Evolutionary conservation across 768 basidiomycete species (phyloP), one percentile per base, ranked within the genome.

Genomic region (Podaxis sp.): DNA sequence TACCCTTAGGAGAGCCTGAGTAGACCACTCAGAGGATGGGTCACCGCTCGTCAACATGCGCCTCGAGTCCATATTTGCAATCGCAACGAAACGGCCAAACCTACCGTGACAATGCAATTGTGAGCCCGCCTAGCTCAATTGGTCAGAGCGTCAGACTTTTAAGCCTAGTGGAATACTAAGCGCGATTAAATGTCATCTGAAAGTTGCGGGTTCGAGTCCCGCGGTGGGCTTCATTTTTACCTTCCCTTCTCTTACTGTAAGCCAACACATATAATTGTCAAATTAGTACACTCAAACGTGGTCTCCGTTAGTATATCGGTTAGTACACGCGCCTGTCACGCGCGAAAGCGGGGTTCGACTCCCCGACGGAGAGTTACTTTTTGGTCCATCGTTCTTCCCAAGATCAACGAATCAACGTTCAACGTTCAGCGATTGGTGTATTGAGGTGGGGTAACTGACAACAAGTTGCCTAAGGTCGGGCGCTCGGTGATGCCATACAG

Each of bases 331-430:
- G 64, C 64, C 59, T 65, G 64, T 65, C 64, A 65, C 61, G 57
- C 65, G 62, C 64, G 61, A 65, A 63, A 63, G 57, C 61, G 53
- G 65, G 65, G 65, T 66, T 66, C 65, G 65, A 66, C 50, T 60
- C 65, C 57, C 57, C 55, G 61, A 63, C 58, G 41, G 62, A 63
- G 58, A 60, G 53, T 29, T 13, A 17, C 47, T 51, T 24, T 41
- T 53, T 36, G 51, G 3, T 9, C 47, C 9, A 5, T 0, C 33
- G 4, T 13, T 36, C 5, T 25, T 40, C 5, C 5, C 2, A 17
- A 33, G 33, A 2, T 33, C 33, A 33, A 33, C 8, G 8, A 9
- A 43, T 43, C 41, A 43, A 43, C 3, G 41, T 43, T 13, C n/a
- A 43, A 4, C 41, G 3, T 29, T 6, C 5, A 29, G 6, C 7